phyloP scores from a whole-genome alignment of 306 rosid genomes.

The Pterocarpus santalinus region DNA sequence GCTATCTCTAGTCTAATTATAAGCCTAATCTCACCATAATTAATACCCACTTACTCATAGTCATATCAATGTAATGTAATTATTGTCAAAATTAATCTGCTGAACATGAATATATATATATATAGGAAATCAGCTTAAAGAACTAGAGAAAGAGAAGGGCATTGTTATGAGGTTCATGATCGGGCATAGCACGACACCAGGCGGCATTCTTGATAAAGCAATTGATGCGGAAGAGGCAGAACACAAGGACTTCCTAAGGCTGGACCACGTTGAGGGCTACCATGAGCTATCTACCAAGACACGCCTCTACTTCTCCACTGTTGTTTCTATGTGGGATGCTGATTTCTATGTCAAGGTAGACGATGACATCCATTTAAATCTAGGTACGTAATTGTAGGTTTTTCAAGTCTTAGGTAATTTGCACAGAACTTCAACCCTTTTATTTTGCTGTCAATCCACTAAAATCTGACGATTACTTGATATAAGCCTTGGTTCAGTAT shows the following conservation, averaged over 20 bases:
- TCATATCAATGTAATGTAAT: neutral
- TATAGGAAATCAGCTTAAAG: slow-evolving; percentile 58
- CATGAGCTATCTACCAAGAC: slow-evolving; percentile 91
- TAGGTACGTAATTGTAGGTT: slow-evolving; percentile 51
- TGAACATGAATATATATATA: slow-evolving; percentile 29
- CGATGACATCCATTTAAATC: slow-evolving; percentile 86
- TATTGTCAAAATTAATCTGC: neutral
- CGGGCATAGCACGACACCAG: slow-evolving; percentile 74
- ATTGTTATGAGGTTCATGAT: slow-evolving; percentile 86
- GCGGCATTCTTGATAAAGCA: slow-evolving; percentile 72
- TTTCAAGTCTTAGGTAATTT: neutral
- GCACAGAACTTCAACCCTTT: neutral
- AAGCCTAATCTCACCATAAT: neutral
- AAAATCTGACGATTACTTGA: neutral
- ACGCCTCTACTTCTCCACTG: slow-evolving; percentile 74
- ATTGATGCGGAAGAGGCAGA: slow-evolving; percentile 77
- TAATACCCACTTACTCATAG: neutral
- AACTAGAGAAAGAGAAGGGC: slow-evolving; percentile 84
- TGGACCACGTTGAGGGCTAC: slow-evolving; percentile 86
- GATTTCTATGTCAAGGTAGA: slow-evolving; percentile 89
- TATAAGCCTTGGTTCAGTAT: neutral
- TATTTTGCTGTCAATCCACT: neutral
- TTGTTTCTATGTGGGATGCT: slow-evolving; percentile 83
- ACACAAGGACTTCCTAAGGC: slow-evolving; percentile 76
- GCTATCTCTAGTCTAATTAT: no score